These are phyloP conservation scores for Aspergillus fumigatiaffinis DNA, from an alignment of 2,329 filamentous ascomycete species.

Conservation along the genomic window DNA sequence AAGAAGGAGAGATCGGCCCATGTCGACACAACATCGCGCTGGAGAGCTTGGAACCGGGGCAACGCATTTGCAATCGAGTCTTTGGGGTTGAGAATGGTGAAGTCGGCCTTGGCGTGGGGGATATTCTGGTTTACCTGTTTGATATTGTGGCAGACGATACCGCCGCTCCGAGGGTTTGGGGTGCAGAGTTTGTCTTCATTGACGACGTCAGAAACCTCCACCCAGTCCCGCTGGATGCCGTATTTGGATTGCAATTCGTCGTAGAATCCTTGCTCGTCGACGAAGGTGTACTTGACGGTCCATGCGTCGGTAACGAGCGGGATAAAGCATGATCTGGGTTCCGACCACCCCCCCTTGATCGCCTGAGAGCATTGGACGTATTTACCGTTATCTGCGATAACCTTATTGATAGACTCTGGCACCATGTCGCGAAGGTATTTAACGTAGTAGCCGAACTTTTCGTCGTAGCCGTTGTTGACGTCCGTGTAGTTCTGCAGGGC, in stretches of 20 bases:
- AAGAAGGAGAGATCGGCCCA: slow-evolving; percentile 1
- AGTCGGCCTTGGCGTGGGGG: neutral
- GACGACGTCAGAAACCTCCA: too few species aligned
- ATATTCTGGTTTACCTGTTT: neutral
- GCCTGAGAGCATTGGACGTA: too few species aligned
- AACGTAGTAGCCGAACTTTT: slow-evolving; percentile 6
- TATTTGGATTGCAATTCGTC: neutral
- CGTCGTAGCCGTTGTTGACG: slow-evolving; percentile 7
- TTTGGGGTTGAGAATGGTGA: slow-evolving; percentile 2
- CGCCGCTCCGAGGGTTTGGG: too few species aligned
- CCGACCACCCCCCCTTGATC: too few species aligned
- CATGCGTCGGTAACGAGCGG: too few species aligned
- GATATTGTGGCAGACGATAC: too few species aligned
- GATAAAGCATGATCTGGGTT: too few species aligned
- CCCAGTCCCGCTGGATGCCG: neutral
- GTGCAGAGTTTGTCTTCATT: too few species aligned
- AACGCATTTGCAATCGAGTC: neutral
- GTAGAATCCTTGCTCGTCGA: neutral
- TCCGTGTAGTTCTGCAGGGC: slow-evolving; percentile 6
- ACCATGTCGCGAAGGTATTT: neutral
- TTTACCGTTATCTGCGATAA: too few species aligned
- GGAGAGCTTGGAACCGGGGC: neutral
- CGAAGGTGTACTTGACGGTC: neutral
- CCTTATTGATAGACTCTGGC: neutral
- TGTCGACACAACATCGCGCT: neutral